Evolutionary conservation across 768 basidiomycete species (phyloP).

Genomic region (Nidularia sp.): DNA sequence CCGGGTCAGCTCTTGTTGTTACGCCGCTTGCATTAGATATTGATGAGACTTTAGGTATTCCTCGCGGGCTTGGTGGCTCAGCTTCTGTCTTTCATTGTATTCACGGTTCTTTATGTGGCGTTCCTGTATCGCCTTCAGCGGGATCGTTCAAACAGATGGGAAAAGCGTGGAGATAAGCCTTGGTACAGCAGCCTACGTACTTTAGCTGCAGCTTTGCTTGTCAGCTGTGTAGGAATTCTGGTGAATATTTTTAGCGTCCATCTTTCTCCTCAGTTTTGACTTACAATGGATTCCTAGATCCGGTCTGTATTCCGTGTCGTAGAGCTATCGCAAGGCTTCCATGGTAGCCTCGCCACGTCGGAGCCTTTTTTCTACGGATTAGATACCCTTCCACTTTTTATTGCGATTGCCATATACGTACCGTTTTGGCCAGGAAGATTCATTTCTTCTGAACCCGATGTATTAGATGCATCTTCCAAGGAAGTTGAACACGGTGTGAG

Average conservation of each 20-base stretch:
- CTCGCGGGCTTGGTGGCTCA: constrained; percentile 55
- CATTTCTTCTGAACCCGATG: constrained; percentile 18
- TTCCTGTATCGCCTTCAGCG: constrained; percentile 48
- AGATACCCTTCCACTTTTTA: constrained; percentile 59
- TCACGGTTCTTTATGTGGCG: constrained; percentile 39
- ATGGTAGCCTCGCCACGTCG: constrained; percentile 49
- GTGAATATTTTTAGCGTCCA: constrained; percentile 27
- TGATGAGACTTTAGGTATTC: constrained; percentile 34
- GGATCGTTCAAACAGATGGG: constrained; percentile 35
- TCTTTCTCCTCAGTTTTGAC: no score
- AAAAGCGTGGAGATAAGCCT: constrained; percentile 23
- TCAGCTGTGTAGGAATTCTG: constrained; percentile 62
- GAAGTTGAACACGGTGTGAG: no score
- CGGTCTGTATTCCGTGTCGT: constrained; percentile 59
- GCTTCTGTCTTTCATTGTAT: constrained; percentile 46
- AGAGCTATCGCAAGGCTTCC: constrained; percentile 63
- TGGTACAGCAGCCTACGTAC: constrained; percentile 61
- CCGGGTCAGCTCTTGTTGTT: constrained; percentile 21
- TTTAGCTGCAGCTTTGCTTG: constrained; percentile 41
- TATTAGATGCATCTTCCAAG: no score
- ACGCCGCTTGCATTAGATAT: neutral
- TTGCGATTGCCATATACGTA: constrained; percentile 52
- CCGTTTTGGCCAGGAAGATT: constrained; percentile 67
- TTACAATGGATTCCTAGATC: constrained; percentile 30
- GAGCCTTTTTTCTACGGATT: constrained; percentile 65